A percentile compares a stretch with the other conserved stretches of the same genome.
phyloP scores from a whole-genome alignment of 805 yeast species.

The Starmera dryadoides region DNA sequence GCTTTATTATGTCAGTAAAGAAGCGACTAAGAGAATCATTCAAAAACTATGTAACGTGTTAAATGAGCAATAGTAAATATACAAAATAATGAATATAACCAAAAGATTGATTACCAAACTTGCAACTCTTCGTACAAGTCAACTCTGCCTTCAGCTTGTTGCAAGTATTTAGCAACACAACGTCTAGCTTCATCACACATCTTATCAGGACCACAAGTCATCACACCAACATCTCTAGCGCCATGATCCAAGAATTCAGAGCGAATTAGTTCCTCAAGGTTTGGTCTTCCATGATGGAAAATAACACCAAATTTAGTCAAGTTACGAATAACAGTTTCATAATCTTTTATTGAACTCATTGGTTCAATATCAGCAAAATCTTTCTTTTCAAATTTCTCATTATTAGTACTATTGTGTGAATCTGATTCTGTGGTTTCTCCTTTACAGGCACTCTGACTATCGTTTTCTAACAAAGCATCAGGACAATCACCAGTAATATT shows the following conservation, averaged over 20 bases:
- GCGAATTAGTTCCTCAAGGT: conserved; percentile 30
- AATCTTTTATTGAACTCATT: neutral
- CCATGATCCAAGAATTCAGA: conserved; percentile 22
- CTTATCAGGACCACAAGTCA: conserved; percentile 39
- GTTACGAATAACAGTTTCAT: neutral
- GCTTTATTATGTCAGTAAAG: too few species aligned
- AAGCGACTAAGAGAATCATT: too few species aligned
- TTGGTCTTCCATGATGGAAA: conserved; percentile 36
- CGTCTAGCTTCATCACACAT: conserved; percentile 33
- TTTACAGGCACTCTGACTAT: conserved; percentile 16
- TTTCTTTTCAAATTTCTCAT: conserved; percentile 3
- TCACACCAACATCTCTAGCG: conserved; percentile 29
- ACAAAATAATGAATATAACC: too few species aligned
- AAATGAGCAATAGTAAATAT: too few species aligned
- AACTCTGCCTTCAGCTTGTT: conserved; percentile 38
- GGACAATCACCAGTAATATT: conserved; percentile 2
- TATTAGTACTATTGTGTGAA: conserved; percentile 4
- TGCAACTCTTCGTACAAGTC: conserved; percentile 74
- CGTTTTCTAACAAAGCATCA: conserved; percentile 9
- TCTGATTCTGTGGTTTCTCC: conserved; percentile 16
- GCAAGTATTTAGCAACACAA: conserved; percentile 33
- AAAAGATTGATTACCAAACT: conserved; percentile 41
- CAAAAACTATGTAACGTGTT: too few species aligned
- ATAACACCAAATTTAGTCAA: neutral
- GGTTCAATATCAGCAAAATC: conserved; percentile 28